These are phyloP conservation scores for Ascochyta pisi DNA, from an alignment of 2,329 filamentous ascomycete genomes.

Conservation along the genomic window DNA sequence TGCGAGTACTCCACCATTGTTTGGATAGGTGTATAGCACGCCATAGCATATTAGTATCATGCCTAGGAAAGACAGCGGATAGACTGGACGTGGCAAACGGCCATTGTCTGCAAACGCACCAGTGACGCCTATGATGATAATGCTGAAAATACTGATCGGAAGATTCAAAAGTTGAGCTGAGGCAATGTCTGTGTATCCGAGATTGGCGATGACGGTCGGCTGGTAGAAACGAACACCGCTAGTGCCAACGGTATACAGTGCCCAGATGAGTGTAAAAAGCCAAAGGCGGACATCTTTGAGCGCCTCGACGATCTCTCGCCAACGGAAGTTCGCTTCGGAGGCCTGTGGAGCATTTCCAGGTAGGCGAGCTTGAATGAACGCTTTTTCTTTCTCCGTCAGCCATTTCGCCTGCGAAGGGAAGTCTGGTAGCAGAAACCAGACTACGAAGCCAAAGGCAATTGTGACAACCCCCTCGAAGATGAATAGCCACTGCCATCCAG, in stretches of 20 bases:
- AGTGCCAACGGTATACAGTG: slow-evolving; percentile 45
- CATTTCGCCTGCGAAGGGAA: slow-evolving; percentile 35
- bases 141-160: slow-evolving; percentile 23
- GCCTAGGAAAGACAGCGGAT: slow-evolving; percentile 50
- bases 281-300: slow-evolving; percentile 59
- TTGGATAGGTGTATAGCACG: slow-evolving; percentile 24
- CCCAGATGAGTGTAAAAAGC: slow-evolving; percentile 57
- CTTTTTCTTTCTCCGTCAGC: slow-evolving; percentile 51
- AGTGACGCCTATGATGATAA: slow-evolving; percentile 57
- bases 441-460: slow-evolving; percentile 20
- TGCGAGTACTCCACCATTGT: slow-evolving; percentile 54
- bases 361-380: slow-evolving; percentile 56
- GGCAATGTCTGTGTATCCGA: slow-evolving; percentile 23
- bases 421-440: slow-evolving; percentile 21
- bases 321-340: slow-evolving; percentile 54
- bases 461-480: slow-evolving; percentile 23
- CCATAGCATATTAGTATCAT: slow-evolving; percentile 55
- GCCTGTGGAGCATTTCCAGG: slow-evolving; percentile 52
- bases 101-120: slow-evolving; percentile 31
- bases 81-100: slow-evolving; percentile 51
- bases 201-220: slow-evolving; percentile 34
- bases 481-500: slow-evolving; percentile 47
- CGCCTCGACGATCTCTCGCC: slow-evolving; percentile 55
- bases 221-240: slow-evolving; percentile 31
- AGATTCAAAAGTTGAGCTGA: slow-evolving; percentile 22